Evolutionary conservation across 345 rosid species (phyloP), one percentile per base, ranked within the genome.

Genomic region (Arabidopsis suecica): DNA sequence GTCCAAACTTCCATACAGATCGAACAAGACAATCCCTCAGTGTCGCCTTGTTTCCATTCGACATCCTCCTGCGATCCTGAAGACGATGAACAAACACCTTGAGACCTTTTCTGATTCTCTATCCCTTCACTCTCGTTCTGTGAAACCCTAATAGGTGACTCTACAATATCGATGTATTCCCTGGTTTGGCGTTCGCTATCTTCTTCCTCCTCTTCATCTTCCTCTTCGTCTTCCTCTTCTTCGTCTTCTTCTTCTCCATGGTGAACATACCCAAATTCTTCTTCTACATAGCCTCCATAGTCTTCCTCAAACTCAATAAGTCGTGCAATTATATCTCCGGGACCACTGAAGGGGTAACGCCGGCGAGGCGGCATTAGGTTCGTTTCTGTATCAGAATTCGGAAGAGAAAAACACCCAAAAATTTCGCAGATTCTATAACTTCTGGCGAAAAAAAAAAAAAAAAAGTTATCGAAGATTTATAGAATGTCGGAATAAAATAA

Each of bases 1-100:
- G 94, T 84, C 94, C 97, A 91, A 55, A 85, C 77, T 51, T 93
- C 94, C 92, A 91, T 83, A 38, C 98, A 93, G 41, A 93, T 91
- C 7, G 93, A 81, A 77, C 97, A 93, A 36, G 82, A 85, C 44
- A 83, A 77, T 32, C 91, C 96, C 11, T 93, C 98, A 32, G 82
- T 69, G 5, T 91, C 93, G 14, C 65, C 61, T 6, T 72, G 81
- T 54, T 78, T 83, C 85, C 84, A 83, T 65, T 78, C 86, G 25
- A 11, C 57, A 61, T 73, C 83, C 6, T 75, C 87, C 53, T 84
- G 91, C 53, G 88, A 83, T 47, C 76, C 81, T 20, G 77, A 74
- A 37, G 80, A 50, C 49, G 82, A 50, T 50, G 58, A 82, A 32
- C 75, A 59, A 10, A 36, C 68, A 9, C 72, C 84, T 41, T 74